Percentiles rank a stretch among this genome's conserved stretches.
Conservation (phyloP, 495 filamentous ascomycete species). For the Xylaria intraflava region DNA sequence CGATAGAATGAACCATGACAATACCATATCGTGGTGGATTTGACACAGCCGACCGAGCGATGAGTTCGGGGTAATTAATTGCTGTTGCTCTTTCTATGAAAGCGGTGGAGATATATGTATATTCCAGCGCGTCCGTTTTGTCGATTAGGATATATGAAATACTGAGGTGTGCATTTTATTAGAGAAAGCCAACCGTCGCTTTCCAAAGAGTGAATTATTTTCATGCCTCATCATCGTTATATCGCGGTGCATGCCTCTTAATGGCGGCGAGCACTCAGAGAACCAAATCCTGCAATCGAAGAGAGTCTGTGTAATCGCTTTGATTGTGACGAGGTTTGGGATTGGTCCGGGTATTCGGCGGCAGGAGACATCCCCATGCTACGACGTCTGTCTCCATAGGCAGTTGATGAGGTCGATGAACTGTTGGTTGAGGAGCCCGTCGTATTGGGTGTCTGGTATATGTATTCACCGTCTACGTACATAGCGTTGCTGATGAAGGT, state of each 20-base stretch:
- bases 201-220: neutral
- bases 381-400: conserved; percentile 14
- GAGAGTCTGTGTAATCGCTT: conserved; percentile 42
- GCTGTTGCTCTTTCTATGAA: no score
- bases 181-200: neutral
- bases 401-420: conserved; percentile 24
- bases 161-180: neutral
- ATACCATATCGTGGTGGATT: neutral
- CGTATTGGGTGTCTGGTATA: conserved; percentile 53
- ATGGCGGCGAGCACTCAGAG: conserved; percentile 19
- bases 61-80: no score
- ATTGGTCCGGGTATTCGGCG: conserved; percentile 11
- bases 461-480: conserved; percentile 91
- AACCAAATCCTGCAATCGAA: conserved; percentile 43
- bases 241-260: conserved; percentile 17
- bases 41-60: no score
- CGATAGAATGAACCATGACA: neutral
- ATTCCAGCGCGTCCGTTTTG: neutral
- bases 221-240: conserved; percentile 11
- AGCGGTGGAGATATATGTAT: neutral
- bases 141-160: neutral
- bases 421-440: conserved; percentile 42
- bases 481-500: conserved; percentile 78
- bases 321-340: conserved; percentile 7
- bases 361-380: conserved; percentile 17